Evolutionary conservation across 2,329 filamentous ascomycete genomes (phyloP), one percentile per base, ranked within the genome.

Genomic region (Cladophialophora psammophila): DNA sequence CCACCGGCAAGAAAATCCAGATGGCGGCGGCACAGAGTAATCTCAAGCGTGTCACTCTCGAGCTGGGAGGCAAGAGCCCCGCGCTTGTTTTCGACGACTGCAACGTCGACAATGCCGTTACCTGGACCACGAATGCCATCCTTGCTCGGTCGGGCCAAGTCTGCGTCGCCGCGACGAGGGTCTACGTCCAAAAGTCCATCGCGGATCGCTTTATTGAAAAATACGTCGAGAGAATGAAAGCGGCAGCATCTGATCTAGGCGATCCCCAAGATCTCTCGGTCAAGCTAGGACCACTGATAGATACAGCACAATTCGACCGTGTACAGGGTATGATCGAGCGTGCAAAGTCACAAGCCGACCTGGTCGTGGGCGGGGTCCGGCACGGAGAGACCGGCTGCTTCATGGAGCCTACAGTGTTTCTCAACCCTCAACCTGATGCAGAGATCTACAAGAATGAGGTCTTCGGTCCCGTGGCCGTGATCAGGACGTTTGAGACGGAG

Each of bases 211-310:
- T 93, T 74, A 50, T 79, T 1, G 72, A 72, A 7, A 68, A 72
- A 40, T 79, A 80, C 68, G 76, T 76, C 48, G 65, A 76, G 18
- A 69, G 66, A 1, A 73, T 81, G 36, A 68, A 78, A 1, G 73
- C 70, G 5, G 68, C 70, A 31, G 78, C 79, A 26, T 73, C 76
- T 62, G 69, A 67, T n/a, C 84, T 88, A 59, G 82, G 84, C 67
- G 87, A 93, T 74, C 90, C 90, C 0, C 92, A 92, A 76, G 83
- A 84, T 5, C 86, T 90, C 70, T 82, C 81, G 36, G 79, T 78
- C 1, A 78, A 74, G 72, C 76, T 80, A 35, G 80, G 81, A 2
- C 81, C 82, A 0, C 79, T 81, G 65, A 78, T 81, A 5, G 79
- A 80, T 10, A 77, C 78, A 32, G 72, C 75, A 0, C 81, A 83